A percentile compares a stretch with the other conserved stretches of the same genome.
phyloP scores from a whole-genome alignment of 768 basidiomycete genomes.

The Russula emetica region DNA sequence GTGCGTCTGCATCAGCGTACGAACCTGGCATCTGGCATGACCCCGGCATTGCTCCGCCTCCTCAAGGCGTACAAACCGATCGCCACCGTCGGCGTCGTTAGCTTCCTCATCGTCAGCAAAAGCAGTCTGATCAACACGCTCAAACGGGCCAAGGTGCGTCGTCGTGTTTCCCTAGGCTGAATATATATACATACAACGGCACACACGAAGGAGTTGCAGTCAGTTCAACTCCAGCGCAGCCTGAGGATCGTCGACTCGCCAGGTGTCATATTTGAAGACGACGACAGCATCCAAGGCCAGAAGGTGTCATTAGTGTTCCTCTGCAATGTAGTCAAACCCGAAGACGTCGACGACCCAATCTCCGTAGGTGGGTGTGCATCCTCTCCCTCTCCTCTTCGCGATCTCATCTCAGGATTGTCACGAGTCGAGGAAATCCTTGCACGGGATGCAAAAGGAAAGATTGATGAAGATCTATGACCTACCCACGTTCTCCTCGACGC shows the following conservation, averaged over 20 bases:
- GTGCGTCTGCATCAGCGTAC: conserved; percentile 71
- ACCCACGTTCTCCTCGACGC: too few relatives aligned
- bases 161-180: not conserved
- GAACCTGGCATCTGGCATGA: conserved; percentile 73
- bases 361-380: conserved; percentile 51
- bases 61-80: conserved; percentile 80
- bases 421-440: too few relatives aligned
- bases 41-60: conserved; percentile 71
- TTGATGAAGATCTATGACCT: too few relatives aligned
- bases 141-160: conserved; percentile 72
- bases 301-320: conserved; percentile 59
- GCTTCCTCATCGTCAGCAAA: conserved; percentile 97
- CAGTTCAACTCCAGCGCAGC: conserved; percentile 86
- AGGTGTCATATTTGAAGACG: conserved; percentile 89
- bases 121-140: too few relatives aligned
- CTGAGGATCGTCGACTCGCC: conserved; percentile 92
- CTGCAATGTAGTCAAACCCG: conserved; percentile 85
- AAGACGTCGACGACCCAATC: conserved; percentile 87
- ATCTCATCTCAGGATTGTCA: not conserved
- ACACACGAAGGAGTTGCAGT: conserved; percentile 89
- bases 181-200: conserved; percentile 43
- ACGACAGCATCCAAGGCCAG: conserved; percentile 46
- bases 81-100: conserved; percentile 82
- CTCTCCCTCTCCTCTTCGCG: too few relatives aligned
- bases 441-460: too few relatives aligned